Base-by-base conservation (phyloP, 257 asterid genomes). In the Eustoma russellianum region DNA sequence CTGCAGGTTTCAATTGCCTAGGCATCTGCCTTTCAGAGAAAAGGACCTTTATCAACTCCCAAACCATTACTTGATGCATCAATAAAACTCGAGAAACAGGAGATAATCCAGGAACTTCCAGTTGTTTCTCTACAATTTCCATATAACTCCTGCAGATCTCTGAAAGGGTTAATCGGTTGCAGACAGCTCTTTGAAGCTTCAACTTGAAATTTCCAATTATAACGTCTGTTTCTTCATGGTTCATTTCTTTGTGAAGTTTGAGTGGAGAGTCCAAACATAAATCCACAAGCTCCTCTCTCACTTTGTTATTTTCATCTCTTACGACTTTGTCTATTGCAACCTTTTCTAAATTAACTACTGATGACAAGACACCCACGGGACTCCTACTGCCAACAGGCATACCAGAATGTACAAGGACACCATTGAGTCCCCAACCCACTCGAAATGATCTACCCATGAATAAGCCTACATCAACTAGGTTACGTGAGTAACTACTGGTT, bases 391-490 rank as follows among this genome's bases (percentile, higher is more conserved):
- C 86, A 77, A 86, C 82, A 66, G 92, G 91, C 74, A 59, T 79
- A 44, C 97, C 98, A 69, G 97, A 83, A 75, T n/a, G 97, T 66
- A 88, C 83, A 68, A 92, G 93, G 53, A 81, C 75, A 8, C 99
- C 97, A 65, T 85, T 85, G 17, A 94, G 99, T 52, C 99, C 99
- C 99, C 99, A 92, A 56, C 99, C 97, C 46, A 83, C 94, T 35
- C 99, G 90, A 72, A 92, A 92, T 6, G 97, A 88, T 77, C 97
- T 82, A 50, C 99, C 94, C 99, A 88, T 83, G 77, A 92, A 92
- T 66, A 92, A 73, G 57, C 88, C 97, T n/a, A 97, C 95, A 64
- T 92, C 99, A 66, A 88, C 99, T 35, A 88, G 56, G 70, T 85
- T 79, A 51, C 54, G 54, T n/a, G 95, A 83, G 65, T 79, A 84